Evolutionary conservation across 1,284 basidiomycete species (phyloP).

Genomic region (Afroboletus lepidellus): DNA sequence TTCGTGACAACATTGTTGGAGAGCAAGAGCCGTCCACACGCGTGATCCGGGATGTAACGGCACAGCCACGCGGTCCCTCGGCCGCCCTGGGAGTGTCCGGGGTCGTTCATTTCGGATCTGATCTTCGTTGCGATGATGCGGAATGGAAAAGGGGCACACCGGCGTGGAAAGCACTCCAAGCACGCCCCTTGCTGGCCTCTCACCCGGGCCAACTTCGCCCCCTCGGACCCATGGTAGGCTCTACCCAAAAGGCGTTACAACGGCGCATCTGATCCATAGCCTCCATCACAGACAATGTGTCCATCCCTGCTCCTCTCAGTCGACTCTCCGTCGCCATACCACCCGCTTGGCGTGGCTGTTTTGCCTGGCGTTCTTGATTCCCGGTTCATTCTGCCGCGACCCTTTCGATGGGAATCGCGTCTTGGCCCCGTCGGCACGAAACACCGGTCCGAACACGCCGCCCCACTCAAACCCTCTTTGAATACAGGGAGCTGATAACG

Average conservation of each 20-base stretch:
- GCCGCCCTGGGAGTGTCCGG: constrained; percentile 11
- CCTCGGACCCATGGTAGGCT: constrained; percentile 26
- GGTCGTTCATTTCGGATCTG: constrained; percentile 21
- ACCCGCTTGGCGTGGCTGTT: not conserved
- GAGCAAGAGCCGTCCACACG: not conserved
- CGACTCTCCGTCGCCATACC: constrained; percentile 1
- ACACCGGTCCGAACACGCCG: constrained; percentile 15
- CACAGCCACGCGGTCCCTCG: not conserved
- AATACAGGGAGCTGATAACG: constrained; percentile 11
- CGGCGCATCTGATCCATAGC: constrained; percentile 13
- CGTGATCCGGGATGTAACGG: not conserved
- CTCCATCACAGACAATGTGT: constrained; percentile 13
- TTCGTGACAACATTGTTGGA: constrained; percentile 28
- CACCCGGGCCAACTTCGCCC: constrained; percentile 5
- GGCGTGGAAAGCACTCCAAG: constrained; percentile 29
- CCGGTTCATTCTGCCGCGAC: constrained; percentile 14
- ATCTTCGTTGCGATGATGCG: constrained; percentile 34
- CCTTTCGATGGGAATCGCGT: constrained; percentile 23
- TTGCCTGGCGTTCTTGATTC: not conserved
- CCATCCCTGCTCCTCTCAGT: constrained; percentile 21
- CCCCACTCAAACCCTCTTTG: constrained; percentile 1
- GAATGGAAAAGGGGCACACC: constrained; percentile 29
- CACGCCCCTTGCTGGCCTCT: constrained; percentile 12
- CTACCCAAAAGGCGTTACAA: not conserved
- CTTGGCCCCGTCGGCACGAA: not conserved